phyloP scores from a whole-genome alignment of 768 basidiomycete species.

The Gymnopilus dilepis region DNA sequence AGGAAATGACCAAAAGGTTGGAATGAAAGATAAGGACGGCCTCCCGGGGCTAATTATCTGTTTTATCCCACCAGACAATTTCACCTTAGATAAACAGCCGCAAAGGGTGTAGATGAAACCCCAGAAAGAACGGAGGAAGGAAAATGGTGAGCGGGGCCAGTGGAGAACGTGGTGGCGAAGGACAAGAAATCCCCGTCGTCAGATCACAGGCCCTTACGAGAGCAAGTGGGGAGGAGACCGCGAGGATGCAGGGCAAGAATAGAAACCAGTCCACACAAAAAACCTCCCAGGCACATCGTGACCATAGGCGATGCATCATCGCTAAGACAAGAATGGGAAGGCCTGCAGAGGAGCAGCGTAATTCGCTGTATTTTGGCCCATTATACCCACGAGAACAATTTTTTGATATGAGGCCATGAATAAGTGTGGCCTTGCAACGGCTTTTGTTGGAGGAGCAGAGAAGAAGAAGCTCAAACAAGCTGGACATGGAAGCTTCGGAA shows the following conservation, averaged over 20 bases:
- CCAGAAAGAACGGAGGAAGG: background rate
- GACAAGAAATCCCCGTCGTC: constrained; percentile 19
- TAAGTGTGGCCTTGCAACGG: constrained; percentile 6
- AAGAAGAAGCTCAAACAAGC: constrained; percentile 9
- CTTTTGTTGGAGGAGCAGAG: constrained; percentile 5
- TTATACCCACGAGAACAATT: constrained; percentile 8
- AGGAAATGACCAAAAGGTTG: constrained; percentile 22
- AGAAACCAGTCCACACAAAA: constrained; percentile 5
- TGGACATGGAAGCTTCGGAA: background rate
- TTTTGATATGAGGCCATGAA: background rate
- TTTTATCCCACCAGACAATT: constrained; percentile 10
- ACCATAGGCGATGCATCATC: constrained; percentile 15
- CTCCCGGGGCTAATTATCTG: background rate
- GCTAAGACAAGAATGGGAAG: constrained; percentile 6
- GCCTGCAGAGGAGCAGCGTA: background rate
- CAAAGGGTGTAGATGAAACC: background rate
- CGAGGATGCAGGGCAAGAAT: constrained; percentile 8
- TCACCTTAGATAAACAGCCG: constrained; percentile 10
- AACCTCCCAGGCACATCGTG: constrained; percentile 17
- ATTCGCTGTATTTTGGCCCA: constrained; percentile 2
- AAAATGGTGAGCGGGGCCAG: background rate
- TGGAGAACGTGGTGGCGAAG: constrained; percentile 12
- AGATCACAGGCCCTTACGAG: constrained; percentile 8
- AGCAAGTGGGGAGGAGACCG: constrained; percentile 5
- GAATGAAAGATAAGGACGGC: constrained; percentile 5